Percentiles rank a stretch among this genome's conserved stretches.
phyloP scores from a whole-genome alignment of 495 filamentous ascomycete species.

The Talaromyces adpressus region DNA sequence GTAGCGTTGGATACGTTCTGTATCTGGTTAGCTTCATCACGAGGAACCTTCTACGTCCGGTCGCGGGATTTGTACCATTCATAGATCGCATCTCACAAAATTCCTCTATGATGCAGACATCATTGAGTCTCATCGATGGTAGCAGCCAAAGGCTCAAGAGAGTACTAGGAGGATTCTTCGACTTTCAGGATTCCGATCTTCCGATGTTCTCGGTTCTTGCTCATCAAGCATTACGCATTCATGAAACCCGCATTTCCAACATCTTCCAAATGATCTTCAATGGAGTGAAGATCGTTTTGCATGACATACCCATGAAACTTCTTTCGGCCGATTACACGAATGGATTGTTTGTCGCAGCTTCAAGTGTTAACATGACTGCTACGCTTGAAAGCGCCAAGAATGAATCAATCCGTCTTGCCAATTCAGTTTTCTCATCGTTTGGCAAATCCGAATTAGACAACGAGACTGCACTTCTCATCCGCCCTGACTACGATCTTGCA shows the following conservation, averaged over 20 bases:
- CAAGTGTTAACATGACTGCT: neutral
- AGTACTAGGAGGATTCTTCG: slow-evolving; percentile 35
- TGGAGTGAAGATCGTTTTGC: slow-evolving; percentile 24
- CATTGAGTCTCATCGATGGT: slow-evolving; percentile 40
- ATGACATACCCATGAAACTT: slow-evolving; percentile 33
- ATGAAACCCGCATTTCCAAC: slow-evolving; percentile 34
- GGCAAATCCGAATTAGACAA: neutral
- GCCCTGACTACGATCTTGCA: slow-evolving; percentile 55
- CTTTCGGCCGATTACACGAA: slow-evolving; percentile 11
- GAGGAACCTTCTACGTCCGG: slow-evolving; percentile 37
- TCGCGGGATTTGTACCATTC: slow-evolving; percentile 33
- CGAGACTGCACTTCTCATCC: neutral
- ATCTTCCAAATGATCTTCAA: slow-evolving; percentile 16
- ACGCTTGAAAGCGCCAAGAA: neutral
- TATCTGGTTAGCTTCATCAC: slow-evolving; percentile 42
- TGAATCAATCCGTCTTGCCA: neutral
- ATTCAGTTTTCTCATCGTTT: neutral
- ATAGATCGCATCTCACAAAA: slow-evolving; percentile 31
- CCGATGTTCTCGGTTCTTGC: slow-evolving; percentile 55
- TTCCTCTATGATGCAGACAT: slow-evolving; percentile 35
- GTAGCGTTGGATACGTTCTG: slow-evolving; percentile 47
- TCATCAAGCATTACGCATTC: slow-evolving; percentile 48
- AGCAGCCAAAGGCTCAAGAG: slow-evolving; percentile 36
- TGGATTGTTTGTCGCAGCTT: neutral
- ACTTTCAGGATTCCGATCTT: slow-evolving; percentile 48